phyloP scores from a whole-genome alignment of 1,139 yeast species.

The Starmera stellimalicola region DNA sequence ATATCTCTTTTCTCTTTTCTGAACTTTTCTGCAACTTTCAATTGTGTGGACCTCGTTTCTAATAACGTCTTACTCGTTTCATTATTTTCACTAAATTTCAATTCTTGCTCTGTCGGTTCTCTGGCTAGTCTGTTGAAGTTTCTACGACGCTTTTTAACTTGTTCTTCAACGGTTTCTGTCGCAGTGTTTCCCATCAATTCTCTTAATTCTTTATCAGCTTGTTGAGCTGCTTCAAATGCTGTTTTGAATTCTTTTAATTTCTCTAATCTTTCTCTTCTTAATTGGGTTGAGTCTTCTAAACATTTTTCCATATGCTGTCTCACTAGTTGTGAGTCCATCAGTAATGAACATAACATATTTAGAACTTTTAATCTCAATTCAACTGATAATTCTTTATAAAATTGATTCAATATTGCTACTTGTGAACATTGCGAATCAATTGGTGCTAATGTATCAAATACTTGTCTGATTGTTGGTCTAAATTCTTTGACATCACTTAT shows the following conservation, averaged over 20 bases:
- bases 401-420: slow-evolving; percentile 38
- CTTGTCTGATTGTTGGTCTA: slow-evolving; percentile 33
- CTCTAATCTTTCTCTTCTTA: slow-evolving; percentile 65
- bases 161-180: slow-evolving; percentile 6
- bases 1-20: slow-evolving; percentile 38
- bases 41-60: slow-evolving; percentile 31
- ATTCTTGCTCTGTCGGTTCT: slow-evolving; percentile 45
- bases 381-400: slow-evolving; percentile 37
- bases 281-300: slow-evolving; percentile 50
- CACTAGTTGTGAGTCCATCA: slow-evolving; percentile 49
- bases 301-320: slow-evolving; percentile 61
- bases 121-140: slow-evolving; percentile 23
- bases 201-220: slow-evolving; percentile 28
- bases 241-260: slow-evolving; percentile 51
- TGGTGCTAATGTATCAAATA: slow-evolving; percentile 51
- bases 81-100: slow-evolving; percentile 34
- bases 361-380: slow-evolving; percentile 44
- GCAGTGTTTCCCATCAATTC: slow-evolving; percentile 11
- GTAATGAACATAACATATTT: slow-evolving; percentile 45
- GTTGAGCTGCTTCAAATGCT: slow-evolving; percentile 40
- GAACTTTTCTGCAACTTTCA: slow-evolving; percentile 33
- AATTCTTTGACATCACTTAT: slow-evolving; percentile 53
- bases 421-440: slow-evolving; percentile 39
- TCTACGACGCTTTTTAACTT: slow-evolving; percentile 18
- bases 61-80: slow-evolving; percentile 38